phyloP scores from a whole-genome alignment of 2,329 filamentous ascomycete species.

The Ambrosiella cleistominuta region DNA sequence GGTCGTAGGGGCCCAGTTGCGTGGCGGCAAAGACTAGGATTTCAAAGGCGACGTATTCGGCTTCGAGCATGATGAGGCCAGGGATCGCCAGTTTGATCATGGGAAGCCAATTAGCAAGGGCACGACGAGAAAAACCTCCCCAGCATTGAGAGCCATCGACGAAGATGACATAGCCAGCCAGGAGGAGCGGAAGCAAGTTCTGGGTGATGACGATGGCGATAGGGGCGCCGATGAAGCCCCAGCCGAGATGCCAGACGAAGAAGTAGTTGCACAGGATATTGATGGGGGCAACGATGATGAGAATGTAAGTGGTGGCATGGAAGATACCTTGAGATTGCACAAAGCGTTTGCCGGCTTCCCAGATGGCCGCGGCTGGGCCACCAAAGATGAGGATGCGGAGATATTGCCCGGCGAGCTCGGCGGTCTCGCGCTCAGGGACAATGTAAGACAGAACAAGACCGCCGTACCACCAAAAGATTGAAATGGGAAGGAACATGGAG shows the following conservation, averaged over 20 bases:
- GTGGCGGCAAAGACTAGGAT: slow-evolving; percentile 69
- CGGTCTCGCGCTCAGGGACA: slow-evolving; percentile 37
- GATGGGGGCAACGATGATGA: slow-evolving; percentile 57
- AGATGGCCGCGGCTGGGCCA: slow-evolving; percentile 58
- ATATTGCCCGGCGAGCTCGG: slow-evolving; percentile 53
- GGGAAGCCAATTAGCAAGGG: slow-evolving; percentile 51
- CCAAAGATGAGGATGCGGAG: slow-evolving; percentile 54
- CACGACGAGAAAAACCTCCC: slow-evolving; percentile 58
- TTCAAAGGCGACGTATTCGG: slow-evolving; percentile 87
- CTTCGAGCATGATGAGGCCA: slow-evolving; percentile 83
- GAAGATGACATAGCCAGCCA: slow-evolving; percentile 63
- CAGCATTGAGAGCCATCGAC: slow-evolving; percentile 63
- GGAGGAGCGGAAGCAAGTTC: slow-evolving; percentile 56
- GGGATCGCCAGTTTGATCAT: slow-evolving; percentile 82
- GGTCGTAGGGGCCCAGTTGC: slow-evolving; percentile 58
- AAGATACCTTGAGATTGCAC: slow-evolving; percentile 73
- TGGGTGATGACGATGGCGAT: slow-evolving; percentile 66
- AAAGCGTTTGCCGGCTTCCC: slow-evolving; percentile 64
- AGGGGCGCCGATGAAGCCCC: slow-evolving; percentile 65
- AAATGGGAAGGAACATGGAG: slow-evolving; percentile 53
- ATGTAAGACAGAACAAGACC: slow-evolving; percentile 40
- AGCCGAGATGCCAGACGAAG: slow-evolving; percentile 52
- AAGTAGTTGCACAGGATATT: slow-evolving; percentile 65
- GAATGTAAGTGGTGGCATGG: slow-evolving; percentile 57
- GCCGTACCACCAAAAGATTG: slow-evolving; percentile 51